A percentile compares a stretch with the other conserved stretches of the same genome.
Evolutionary conservation across 2,329 filamentous ascomycete species (phyloP).

Genomic region (Aspergillus pseudotamarii): DNA sequence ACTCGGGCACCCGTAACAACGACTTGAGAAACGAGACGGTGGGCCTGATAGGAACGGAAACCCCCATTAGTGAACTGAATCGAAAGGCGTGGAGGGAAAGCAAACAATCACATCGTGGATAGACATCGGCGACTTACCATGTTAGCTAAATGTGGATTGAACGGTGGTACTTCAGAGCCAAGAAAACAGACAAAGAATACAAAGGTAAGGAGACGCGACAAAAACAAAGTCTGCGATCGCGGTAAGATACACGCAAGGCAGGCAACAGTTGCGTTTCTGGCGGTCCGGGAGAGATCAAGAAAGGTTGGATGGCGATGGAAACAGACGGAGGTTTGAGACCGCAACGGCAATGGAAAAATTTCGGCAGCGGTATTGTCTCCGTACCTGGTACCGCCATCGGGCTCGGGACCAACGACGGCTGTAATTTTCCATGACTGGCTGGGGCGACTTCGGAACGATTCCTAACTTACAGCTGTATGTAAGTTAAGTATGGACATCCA

Average conservation of each 20-base stretch:
- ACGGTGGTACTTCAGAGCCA: background rate
- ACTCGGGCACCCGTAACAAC: slow-evolving; percentile 88
- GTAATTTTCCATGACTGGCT: background rate
- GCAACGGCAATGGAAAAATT: slow-evolving; percentile 19
- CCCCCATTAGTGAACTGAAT: background rate
- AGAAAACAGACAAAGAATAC: background rate
- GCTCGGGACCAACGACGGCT: background rate
- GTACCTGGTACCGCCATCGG: background rate
- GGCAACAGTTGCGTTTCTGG: background rate
- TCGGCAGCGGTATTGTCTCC: slow-evolving; percentile 18
- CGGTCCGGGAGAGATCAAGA: background rate
- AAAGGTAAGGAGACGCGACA: background rate
- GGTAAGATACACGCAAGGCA: background rate
- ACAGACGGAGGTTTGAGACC: slow-evolving; percentile 14
- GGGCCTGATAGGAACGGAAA: slow-evolving; percentile 62
- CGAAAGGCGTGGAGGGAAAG: background rate
- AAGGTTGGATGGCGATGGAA: slow-evolving; percentile 19
- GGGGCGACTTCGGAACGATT: background rate
- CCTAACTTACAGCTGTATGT: background rate
- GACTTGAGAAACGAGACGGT: slow-evolving; percentile 92
- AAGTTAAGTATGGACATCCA: background rate
- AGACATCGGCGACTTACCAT: slow-evolving; percentile 25
- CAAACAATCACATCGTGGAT: background rate
- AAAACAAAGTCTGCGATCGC: background rate
- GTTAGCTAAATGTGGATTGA: slow-evolving; percentile 9